Evolutionary conservation across 1,139 yeast species (phyloP), one percentile per base, ranked within the genome.

Genomic region (Yamadazyma jaroonii): DNA sequence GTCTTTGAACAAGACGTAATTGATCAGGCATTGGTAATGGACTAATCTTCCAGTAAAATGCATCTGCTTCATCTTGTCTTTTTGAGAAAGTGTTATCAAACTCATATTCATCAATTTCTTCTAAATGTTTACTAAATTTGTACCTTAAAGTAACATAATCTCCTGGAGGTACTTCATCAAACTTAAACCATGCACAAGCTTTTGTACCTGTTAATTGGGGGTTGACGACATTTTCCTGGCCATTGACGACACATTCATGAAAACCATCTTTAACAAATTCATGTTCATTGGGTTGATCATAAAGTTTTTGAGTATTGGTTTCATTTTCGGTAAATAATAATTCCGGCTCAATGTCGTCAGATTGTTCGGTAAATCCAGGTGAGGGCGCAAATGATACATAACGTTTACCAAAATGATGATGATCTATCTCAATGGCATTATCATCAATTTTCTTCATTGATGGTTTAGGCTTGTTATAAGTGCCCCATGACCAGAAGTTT

Each of bases 401-500:
- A 35, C 92, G 72, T 37, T 70, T 74, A 32, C 96, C 96, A 45
- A 84, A 78, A 54, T 81, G 82, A 58, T 76, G 75, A 57, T 86
- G 95, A 34, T 76, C 71, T 31, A 88, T 69, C 53, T 79, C 72
- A 39, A 86, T 67, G 21, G 82, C 62, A 42, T 58, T 61, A 38
- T 65, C 66, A 27, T 73, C 75, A 6, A 66, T 50, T 47, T 67
- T 61, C 5, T 64, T 61, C 37, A 85, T 60, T 12, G 61, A 54
- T 9, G 95, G 95, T 50, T 75, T 77, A 9, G 60, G 62, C 36
- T 72, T 72, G 44, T 75, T 76, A 41, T 75, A 78, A 22, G 72
- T 60, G 29, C 90, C 89, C 96, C 97, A 90, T 12, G 84, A 70
- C 97, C 97, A 90, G 22, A 95, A 87, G 60, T 90, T 90, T 65